Percentiles rank a stretch among this genome's conserved stretches.
Conservation (phyloP, 2,329 filamentous ascomycete species). For the Talaromyces sp. region DNA sequence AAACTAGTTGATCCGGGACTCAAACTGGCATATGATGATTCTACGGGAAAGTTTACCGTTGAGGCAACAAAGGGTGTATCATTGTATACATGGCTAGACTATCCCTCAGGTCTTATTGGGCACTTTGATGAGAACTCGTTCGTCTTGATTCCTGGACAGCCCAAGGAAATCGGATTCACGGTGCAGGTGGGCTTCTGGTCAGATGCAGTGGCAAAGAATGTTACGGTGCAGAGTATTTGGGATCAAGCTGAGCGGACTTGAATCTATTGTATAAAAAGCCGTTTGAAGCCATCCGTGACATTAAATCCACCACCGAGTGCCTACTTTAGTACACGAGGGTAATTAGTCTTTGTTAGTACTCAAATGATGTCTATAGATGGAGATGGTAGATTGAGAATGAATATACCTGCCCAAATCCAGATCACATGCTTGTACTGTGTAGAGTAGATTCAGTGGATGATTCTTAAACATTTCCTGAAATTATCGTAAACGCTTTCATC, state of each 20-base stretch:
- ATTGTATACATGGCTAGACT: slow-evolving; percentile 57
- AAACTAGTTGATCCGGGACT: slow-evolving; percentile 52
- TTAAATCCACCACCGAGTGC: background rate
- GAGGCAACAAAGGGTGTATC: slow-evolving; percentile 51
- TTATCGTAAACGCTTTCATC: background rate
- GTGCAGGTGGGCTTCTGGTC: slow-evolving; percentile 47
- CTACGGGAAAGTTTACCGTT: slow-evolving; percentile 45
- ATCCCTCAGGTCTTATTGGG: slow-evolving; percentile 50
- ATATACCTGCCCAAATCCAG: background rate
- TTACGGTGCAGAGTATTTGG: slow-evolving; percentile 56
- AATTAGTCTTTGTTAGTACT: background rate
- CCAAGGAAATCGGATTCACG: slow-evolving; percentile 47
- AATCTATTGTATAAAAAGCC: background rate
- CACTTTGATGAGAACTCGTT: slow-evolving; percentile 57
- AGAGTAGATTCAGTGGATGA: background rate
- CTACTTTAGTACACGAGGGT: background rate
- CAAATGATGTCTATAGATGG: background rate
- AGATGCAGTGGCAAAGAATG: slow-evolving; percentile 47
- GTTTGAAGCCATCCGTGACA: background rate
- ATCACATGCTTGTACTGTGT: background rate
- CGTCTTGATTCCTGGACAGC: slow-evolving; percentile 48
- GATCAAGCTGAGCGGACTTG: slow-evolving; percentile 33
- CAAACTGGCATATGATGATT: slow-evolving; percentile 35
- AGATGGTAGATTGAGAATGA: background rate
- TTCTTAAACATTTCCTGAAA: background rate